These are phyloP conservation scores for Coemansia sp. DNA, from an alignment of 192 early-diverging fungal genomes.

Conservation along the genomic window DNA sequence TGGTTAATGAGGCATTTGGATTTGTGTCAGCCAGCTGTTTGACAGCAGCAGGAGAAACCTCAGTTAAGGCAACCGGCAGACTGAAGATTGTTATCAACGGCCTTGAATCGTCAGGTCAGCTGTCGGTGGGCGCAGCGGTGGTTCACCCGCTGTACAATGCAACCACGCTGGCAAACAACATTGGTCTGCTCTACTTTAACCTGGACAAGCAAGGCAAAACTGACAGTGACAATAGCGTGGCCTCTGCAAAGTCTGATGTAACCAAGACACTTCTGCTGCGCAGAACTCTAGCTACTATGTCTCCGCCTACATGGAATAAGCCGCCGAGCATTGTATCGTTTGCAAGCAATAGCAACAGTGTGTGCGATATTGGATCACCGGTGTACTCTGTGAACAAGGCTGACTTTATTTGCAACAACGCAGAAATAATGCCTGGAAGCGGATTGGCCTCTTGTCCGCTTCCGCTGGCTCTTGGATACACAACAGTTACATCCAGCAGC, in stretches of 20 bases:
- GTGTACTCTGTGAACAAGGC: slow-evolving; percentile 33
- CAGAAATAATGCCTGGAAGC: neutral
- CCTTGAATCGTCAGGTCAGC: slow-evolving; percentile 1
- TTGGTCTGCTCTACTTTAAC: slow-evolving; percentile 31
- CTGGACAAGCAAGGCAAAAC: neutral
- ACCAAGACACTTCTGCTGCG: slow-evolving; percentile 18
- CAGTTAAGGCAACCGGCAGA: neutral
- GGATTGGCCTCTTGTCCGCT: slow-evolving; percentile 26
- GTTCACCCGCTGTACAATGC: slow-evolving; percentile 28
- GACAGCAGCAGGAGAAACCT: slow-evolving; percentile 2
- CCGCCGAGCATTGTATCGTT: slow-evolving; percentile 3
- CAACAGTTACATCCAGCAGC: slow-evolving; percentile 8
- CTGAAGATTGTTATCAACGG: slow-evolving; percentile 28
- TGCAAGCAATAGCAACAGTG: slow-evolving; percentile 4
- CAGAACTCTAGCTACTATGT: slow-evolving; percentile 13
- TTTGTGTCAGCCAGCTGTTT: slow-evolving; percentile 36
- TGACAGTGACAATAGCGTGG: neutral
- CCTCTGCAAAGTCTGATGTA: slow-evolving; percentile 13
- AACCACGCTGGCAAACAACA: slow-evolving; percentile 37
- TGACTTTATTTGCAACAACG: slow-evolving; percentile 32
- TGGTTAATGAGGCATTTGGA: slow-evolving; percentile 20
- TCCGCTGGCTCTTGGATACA: slow-evolving; percentile 35
- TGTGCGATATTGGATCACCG: slow-evolving; percentile 26
- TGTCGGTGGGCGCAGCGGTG: slow-evolving; percentile 10
- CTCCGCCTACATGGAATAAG: slow-evolving; percentile 17